phyloP scores from a whole-genome alignment of 164 flowering plant genomes.

The Echeveria elegans region DNA sequence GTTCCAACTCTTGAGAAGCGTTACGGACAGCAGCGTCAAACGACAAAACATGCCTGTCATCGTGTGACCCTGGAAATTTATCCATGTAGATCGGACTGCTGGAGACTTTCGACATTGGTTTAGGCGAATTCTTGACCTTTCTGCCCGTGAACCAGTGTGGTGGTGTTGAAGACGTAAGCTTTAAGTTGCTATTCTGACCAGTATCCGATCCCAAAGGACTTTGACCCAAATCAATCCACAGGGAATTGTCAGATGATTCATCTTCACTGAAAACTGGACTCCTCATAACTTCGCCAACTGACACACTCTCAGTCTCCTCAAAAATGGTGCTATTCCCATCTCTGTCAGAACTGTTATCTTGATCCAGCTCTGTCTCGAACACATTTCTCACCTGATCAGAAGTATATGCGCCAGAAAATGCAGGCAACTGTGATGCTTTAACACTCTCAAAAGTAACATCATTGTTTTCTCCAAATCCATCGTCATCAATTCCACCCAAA shows the following conservation, averaged over 20 bases:
- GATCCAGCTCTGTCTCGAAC: conserved; percentile 75
- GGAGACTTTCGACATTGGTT: conserved; percentile 30
- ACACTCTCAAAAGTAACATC: conserved; percentile 32
- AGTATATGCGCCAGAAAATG: conserved; percentile 81
- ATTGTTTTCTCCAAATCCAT: conserved; percentile 28
- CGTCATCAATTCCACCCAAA: conserved; percentile 39
- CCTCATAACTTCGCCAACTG: conserved; percentile 77
- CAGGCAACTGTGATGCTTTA: conserved; percentile 54
- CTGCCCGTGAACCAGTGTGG: conserved; percentile 52
- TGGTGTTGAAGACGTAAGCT: conserved; percentile 48
- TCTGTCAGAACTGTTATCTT: conserved; percentile 63
- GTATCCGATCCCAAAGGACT: conserved; percentile 67
- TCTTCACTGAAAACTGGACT: conserved; percentile 92
- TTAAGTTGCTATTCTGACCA: conserved; percentile 33
- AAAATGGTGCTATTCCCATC: conserved; percentile 84
- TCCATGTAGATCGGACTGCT: conserved; percentile 52
- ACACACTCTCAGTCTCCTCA: conserved; percentile 77
- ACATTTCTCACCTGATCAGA: conserved; percentile 83
- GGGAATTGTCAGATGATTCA: conserved; percentile 67
- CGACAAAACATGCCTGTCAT: conserved; percentile 44
- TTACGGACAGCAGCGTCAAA: conserved; percentile 82
- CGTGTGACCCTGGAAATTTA: conserved; percentile 23
- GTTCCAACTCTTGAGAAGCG: conserved; percentile 54
- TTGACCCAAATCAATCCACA: conserved; percentile 87
- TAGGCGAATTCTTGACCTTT: conserved; percentile 43